Conservation (phyloP, 768 basidiomycete genomes). For the Arthromyces matolae region DNA sequence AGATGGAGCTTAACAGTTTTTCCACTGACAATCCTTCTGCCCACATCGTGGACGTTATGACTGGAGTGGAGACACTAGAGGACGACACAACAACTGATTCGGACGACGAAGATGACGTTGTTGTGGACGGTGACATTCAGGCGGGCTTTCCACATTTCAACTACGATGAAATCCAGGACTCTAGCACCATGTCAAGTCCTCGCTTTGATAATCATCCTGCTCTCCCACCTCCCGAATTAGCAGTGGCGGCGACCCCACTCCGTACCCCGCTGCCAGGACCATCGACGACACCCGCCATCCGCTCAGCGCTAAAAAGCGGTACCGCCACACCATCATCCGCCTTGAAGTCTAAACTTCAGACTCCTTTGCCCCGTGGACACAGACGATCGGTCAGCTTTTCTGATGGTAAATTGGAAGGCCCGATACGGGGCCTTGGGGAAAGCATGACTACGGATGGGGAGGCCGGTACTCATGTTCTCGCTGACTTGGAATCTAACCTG, state of each 20-base stretch:
- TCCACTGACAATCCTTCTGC: constrained; percentile 62
- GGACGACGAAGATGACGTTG: constrained; percentile 45
- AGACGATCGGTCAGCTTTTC: constrained; percentile 96
- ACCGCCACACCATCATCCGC: constrained; percentile 56
- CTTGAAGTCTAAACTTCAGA: constrained; percentile 51
- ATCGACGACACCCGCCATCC: constrained; percentile 34
- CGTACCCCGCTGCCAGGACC: constrained; percentile 17
- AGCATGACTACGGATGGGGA: constrained; percentile 38
- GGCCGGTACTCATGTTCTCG: constrained; percentile 19
- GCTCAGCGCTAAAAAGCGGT: constrained; percentile 41
- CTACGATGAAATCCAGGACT: constrained; percentile 27
- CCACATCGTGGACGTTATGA: constrained; percentile 49
- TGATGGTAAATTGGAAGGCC: constrained; percentile 87
- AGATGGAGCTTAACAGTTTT: constrained; percentile 67
- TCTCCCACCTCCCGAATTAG: constrained; percentile 1
- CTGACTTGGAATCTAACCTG: constrained; percentile 7
- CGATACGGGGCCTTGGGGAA: constrained; percentile 59
- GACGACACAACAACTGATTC: constrained; percentile 49
- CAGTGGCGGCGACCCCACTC: constrained; percentile 26
- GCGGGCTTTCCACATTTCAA: constrained; percentile 34
- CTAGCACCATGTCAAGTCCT: constrained; percentile 12
- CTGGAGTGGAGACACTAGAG: constrained; percentile 40
- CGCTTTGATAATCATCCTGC: constrained; percentile 4
- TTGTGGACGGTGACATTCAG: no score
- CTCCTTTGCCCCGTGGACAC: constrained; percentile 51